Evolutionary conservation across 2,329 filamentous ascomycete species (phyloP).

Genomic region (Sporothrix inflata): DNA sequence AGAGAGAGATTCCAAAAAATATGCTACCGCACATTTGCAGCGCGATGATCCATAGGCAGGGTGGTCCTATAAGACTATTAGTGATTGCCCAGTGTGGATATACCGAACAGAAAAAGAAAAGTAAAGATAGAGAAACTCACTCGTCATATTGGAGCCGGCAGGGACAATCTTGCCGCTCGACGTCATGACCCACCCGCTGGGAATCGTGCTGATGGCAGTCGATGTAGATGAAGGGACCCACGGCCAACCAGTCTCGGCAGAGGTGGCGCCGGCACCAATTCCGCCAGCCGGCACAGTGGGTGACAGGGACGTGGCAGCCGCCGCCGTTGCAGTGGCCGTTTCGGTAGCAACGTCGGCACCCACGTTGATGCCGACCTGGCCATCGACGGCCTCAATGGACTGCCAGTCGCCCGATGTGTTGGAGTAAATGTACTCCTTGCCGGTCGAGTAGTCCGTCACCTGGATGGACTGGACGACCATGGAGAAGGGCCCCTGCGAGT

Average conservation of each 20-base stretch:
- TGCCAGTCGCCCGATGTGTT: conserved; percentile 77
- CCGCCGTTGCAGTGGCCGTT: conserved; percentile 62
- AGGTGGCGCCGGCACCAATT: conserved; percentile 58
- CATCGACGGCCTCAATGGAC: conserved; percentile 81
- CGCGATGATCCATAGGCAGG: conserved; percentile 55
- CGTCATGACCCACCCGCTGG: conserved; percentile 80
- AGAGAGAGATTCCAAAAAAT: conserved; percentile 31
- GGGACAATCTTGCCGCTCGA: conserved; percentile 78
- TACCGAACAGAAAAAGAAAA: not conserved
- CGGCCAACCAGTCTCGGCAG: conserved; percentile 66
- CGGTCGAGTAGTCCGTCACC: conserved; percentile 91
- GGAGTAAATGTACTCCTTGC: conserved; percentile 79
- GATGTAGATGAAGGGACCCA: conserved; percentile 64
- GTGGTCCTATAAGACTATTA: conserved; percentile 38
- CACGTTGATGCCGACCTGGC: conserved; percentile 71
- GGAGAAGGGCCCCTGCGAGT: conserved; percentile 77
- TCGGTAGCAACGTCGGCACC: conserved; percentile 54
- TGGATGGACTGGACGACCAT: conserved; percentile 80
- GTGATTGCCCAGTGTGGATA: not conserved
- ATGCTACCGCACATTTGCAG: conserved; percentile 51
- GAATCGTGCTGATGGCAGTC: conserved; percentile 60
- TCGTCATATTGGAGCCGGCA: conserved; percentile 66
- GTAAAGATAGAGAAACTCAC: conserved; percentile 33
- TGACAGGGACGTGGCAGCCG: conserved; percentile 64
- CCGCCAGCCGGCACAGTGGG: conserved; percentile 72